Evolutionary conservation across 2,329 filamentous ascomycete species (phyloP).

Genomic region (Talaromyces pinophilus): DNA sequence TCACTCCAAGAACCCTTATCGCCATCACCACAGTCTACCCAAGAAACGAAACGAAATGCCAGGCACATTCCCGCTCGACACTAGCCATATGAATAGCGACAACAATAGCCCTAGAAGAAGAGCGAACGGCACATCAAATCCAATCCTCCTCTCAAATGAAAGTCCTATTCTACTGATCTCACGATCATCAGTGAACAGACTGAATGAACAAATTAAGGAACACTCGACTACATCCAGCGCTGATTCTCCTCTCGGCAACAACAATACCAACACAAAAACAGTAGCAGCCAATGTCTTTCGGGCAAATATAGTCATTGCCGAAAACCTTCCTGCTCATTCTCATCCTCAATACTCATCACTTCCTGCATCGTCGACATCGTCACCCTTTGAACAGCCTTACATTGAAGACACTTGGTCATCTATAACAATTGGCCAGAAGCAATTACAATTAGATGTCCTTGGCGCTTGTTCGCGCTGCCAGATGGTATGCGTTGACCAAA

Average conservation of each 20-base stretch:
- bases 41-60: constrained; percentile 42
- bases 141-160: constrained; percentile 86
- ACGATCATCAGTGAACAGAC: constrained; percentile 71
- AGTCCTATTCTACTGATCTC: constrained; percentile 88
- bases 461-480: constrained; percentile 87
- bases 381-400: constrained; percentile 59
- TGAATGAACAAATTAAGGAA: constrained; percentile 72
- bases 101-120: neutral
- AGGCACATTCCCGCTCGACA: constrained; percentile 54
- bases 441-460: constrained; percentile 59
- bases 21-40: constrained; percentile 38
- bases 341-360: neutral
- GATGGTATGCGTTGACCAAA: constrained; percentile 93
- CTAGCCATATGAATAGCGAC: constrained; percentile 27
- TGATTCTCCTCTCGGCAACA: constrained; percentile 44
- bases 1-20: constrained; percentile 69
- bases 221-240: constrained; percentile 32
- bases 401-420: constrained; percentile 76
- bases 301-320: constrained; percentile 78
- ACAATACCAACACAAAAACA: constrained; percentile 49
- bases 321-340: constrained; percentile 41
- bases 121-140: constrained; percentile 38
- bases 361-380: neutral
- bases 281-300: constrained; percentile 77
- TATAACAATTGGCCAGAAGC: constrained; percentile 61